Percentiles rank a stretch among this genome's conserved stretches.
Conservation (phyloP, 345 rosid species). For the Leavenworthia alabamica region DNA sequence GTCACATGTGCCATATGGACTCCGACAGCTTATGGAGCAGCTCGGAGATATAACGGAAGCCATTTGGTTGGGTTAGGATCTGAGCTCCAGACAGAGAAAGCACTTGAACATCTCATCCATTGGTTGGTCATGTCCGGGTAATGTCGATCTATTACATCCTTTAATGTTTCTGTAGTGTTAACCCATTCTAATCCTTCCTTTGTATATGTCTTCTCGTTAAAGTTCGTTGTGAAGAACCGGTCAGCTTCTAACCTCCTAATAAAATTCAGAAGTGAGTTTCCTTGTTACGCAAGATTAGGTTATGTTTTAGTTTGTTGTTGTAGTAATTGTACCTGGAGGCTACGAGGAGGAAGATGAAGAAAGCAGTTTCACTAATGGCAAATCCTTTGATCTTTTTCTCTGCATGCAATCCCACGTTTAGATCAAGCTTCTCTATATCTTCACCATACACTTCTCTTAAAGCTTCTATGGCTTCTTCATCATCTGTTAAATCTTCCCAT, state of each 20-base stretch:
- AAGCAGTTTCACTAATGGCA: slow-evolving; percentile 71
- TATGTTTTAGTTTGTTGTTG: not conserved
- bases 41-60: slow-evolving; percentile 52
- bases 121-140: slow-evolving; percentile 51
- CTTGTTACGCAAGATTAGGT: not conserved
- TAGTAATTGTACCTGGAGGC: slow-evolving; percentile 50
- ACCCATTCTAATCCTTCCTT: slow-evolving; percentile 65
- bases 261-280: not conserved
- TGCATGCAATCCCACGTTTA: slow-evolving; percentile 53
- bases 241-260: slow-evolving; percentile 71
- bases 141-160: slow-evolving; percentile 58
- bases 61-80: slow-evolving; percentile 33
- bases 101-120: slow-evolving; percentile 66
- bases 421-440: slow-evolving; percentile 66
- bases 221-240: slow-evolving; percentile 64
- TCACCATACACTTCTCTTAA: slow-evolving; percentile 58
- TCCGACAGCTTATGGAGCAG: slow-evolving; percentile 29
- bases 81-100: slow-evolving; percentile 62
- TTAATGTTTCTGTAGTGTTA: slow-evolving; percentile 53
- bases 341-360: slow-evolving; percentile 59
- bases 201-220: slow-evolving; percentile 48
- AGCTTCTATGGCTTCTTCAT: slow-evolving; percentile 41
- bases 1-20: not conserved
- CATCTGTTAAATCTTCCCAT: slow-evolving; percentile 81
- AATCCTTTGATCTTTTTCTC: slow-evolving; percentile 78